Percentiles rank a stretch among this genome's conserved stretches.
phyloP scores from a whole-genome alignment of 2,329 filamentous ascomycete genomes.

The Trichoderma sp. region DNA sequence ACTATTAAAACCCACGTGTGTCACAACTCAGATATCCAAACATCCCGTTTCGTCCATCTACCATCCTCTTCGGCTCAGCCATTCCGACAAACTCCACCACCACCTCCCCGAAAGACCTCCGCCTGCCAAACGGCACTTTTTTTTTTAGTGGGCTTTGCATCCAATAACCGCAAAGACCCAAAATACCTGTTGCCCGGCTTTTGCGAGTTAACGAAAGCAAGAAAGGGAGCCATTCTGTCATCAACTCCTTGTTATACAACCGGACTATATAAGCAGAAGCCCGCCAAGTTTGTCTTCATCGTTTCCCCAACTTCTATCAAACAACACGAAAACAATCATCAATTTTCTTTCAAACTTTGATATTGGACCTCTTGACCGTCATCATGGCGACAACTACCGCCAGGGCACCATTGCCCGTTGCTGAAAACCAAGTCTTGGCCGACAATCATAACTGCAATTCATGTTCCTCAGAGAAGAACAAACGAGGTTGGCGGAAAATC shows the following conservation, averaged over 20 bases:
- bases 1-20: neutral
- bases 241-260: neutral
- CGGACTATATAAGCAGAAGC: neutral
- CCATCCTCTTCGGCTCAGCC: neutral
- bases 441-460: conserved; percentile 7
- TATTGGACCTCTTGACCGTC: neutral
- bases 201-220: neutral
- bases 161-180: neutral
- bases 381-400: conserved; percentile 22
- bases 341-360: neutral
- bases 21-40: neutral
- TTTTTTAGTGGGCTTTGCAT: neutral
- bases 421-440: neutral
- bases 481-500: conserved; percentile 49
- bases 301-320: neutral
- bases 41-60: neutral
- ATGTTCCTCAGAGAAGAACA: conserved; percentile 37
- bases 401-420: neutral
- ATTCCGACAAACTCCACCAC: neutral
- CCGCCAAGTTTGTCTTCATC: neutral
- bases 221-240: neutral
- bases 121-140: neutral
- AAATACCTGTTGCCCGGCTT: neutral
- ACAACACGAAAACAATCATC: neutral
- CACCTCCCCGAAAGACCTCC: neutral